phyloP scores from a whole-genome alignment of 1,139 yeast genomes.

The Protomyces pachydermus region DNA sequence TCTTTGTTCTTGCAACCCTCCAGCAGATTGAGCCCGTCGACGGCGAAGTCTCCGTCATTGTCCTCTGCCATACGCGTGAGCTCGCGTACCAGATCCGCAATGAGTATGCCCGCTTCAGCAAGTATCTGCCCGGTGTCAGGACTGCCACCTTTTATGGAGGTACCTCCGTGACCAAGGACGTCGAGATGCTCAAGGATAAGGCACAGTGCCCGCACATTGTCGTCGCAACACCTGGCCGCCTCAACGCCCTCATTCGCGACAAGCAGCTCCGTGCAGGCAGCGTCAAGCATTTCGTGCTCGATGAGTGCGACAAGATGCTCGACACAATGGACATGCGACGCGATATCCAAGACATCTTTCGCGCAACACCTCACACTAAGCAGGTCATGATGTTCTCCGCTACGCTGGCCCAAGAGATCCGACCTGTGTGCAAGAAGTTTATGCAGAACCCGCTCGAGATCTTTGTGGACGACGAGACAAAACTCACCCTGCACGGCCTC shows the following conservation, averaged over 20 bases:
- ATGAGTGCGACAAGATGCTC: constrained; percentile 97
- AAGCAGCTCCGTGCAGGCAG: constrained; percentile 80
- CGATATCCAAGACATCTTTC: constrained; percentile 96
- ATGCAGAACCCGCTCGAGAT: constrained; percentile 97
- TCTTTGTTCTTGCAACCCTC: constrained; percentile 88
- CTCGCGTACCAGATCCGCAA: constrained; percentile 97
- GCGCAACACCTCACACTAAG: constrained; percentile 96
- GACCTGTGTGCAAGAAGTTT: constrained; percentile 95
- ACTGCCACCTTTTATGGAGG: constrained; percentile 98
- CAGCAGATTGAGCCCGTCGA: constrained; percentile 97
- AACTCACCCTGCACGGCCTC: constrained; percentile 93
- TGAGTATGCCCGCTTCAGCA: constrained; percentile 95
- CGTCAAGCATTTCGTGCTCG: constrained; percentile 91
- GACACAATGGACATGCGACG: constrained; percentile 85
- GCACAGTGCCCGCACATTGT: constrained; percentile 95
- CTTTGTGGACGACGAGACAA: constrained; percentile 96
- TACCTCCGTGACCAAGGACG: constrained; percentile 77
- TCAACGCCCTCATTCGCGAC: constrained; percentile 88
- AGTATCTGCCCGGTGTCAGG: constrained; percentile 96
- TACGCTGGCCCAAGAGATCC: constrained; percentile 86
- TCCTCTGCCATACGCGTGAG: constrained; percentile 96
- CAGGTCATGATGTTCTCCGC: constrained; percentile 99
- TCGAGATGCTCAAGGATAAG: constrained; percentile 81
- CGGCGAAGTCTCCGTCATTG: constrained; percentile 92
- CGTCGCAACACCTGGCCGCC: constrained; percentile 98